A percentile compares a stretch with the other conserved stretches of the same genome.
Evolutionary conservation across 2,329 filamentous ascomycete genomes (phyloP).

Genomic region (Massarina eburnea): DNA sequence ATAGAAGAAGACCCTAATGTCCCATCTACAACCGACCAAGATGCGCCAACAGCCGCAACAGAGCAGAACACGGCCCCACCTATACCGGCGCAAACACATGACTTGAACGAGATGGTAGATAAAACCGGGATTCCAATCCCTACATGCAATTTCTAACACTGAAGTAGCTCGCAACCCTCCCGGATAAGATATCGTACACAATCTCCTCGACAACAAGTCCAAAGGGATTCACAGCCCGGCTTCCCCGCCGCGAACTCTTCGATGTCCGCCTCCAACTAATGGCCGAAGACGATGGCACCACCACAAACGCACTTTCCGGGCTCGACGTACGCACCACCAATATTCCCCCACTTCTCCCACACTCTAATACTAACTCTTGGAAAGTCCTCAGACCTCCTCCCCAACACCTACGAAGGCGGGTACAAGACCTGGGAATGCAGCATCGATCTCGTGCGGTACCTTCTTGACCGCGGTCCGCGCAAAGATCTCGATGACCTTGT

Average conservation of each 20-base stretch:
- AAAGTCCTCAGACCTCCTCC: slow-evolving; percentile 67
- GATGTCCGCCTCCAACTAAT: slow-evolving; percentile 81
- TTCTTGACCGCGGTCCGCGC: slow-evolving; percentile 51
- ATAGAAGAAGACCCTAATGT: slow-evolving; percentile 50
- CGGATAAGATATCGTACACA: slow-evolving; percentile 73
- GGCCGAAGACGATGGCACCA: slow-evolving; percentile 60
- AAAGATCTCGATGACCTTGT: slow-evolving; percentile 54
- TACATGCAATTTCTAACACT: slow-evolving; percentile 8
- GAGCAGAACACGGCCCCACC: slow-evolving; percentile 27
- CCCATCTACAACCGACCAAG: slow-evolving; percentile 6
- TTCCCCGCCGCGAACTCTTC: slow-evolving; percentile 78
- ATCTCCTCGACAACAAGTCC: slow-evolving; percentile 63
- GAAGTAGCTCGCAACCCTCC: slow-evolving; percentile 58
- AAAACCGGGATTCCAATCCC: neutral
- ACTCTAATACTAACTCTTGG: slow-evolving; percentile 34
- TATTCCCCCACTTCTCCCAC: neutral
- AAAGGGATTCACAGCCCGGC: slow-evolving; percentile 53
- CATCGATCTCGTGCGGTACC: slow-evolving; percentile 72
- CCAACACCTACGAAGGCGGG: slow-evolving; percentile 81
- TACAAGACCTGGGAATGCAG: slow-evolving; percentile 92
- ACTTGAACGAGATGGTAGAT: slow-evolving; percentile 52
- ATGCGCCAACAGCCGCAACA: slow-evolving; percentile 4
- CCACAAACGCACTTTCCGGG: slow-evolving; percentile 28
- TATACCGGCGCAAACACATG: slow-evolving; percentile 45
- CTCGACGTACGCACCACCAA: slow-evolving; percentile 27